These are phyloP conservation scores for Candida parachauliodes DNA, from an alignment of 805 yeast species.

Conservation along the genomic window DNA sequence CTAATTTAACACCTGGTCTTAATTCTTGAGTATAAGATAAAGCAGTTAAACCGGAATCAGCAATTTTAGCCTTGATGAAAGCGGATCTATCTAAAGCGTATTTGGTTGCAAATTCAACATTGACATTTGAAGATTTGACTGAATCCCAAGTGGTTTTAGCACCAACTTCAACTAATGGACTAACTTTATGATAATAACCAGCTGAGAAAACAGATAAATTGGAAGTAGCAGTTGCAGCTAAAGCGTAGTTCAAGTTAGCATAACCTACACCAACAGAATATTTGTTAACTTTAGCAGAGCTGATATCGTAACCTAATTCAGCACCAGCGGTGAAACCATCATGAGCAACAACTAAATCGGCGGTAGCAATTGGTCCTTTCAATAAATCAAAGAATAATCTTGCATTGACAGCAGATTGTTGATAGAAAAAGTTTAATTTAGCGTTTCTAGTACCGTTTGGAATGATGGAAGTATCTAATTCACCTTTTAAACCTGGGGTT, in stretches of 20 bases:
- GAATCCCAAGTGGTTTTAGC: slow-evolving; percentile 97
- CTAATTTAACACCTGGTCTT: slow-evolving; percentile 94
- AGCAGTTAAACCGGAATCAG: slow-evolving; percentile 93
- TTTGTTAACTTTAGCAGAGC: slow-evolving; percentile 87
- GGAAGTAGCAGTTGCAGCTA: slow-evolving; percentile 79
- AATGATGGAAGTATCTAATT: slow-evolving; percentile 79
- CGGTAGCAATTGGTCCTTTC: slow-evolving; percentile 93
- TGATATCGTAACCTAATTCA: slow-evolving; percentile 94
- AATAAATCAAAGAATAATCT: slow-evolving; percentile 92
- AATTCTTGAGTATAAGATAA: slow-evolving; percentile 90
- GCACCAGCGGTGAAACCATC: slow-evolving; percentile 97
- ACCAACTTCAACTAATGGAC: slow-evolving; percentile 91
- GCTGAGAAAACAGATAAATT: slow-evolving; percentile 89
- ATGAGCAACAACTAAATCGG: slow-evolving; percentile 92
- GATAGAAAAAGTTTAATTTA: slow-evolving; percentile 84
- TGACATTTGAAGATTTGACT: slow-evolving; percentile 74
- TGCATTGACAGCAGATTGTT: slow-evolving; percentile 89
- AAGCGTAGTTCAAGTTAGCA: slow-evolving; percentile 81
- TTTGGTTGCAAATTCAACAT: slow-evolving; percentile 94
- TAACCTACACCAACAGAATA: slow-evolving; percentile 93
- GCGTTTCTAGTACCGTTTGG: slow-evolving; percentile 86
- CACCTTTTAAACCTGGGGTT: slow-evolving; percentile 94
- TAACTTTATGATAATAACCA: slow-evolving; percentile 94
- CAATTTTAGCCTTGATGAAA: slow-evolving; percentile 93
- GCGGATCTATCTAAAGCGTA: slow-evolving; percentile 84